Conservation (phyloP, 2,329 filamentous ascomycete species). For the Fusarium luffae region DNA sequence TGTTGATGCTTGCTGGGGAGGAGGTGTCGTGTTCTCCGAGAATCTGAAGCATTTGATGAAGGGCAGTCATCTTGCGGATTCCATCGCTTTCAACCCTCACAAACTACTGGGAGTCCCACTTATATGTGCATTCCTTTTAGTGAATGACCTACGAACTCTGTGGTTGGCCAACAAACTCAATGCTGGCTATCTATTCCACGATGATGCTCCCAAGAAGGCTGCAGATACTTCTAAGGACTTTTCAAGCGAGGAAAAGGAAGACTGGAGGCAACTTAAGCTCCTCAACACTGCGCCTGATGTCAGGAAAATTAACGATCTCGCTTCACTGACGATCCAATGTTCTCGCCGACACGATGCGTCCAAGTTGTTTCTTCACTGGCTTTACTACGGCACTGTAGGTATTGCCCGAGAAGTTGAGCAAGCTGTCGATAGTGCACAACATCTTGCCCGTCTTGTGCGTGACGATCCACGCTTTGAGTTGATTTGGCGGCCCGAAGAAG, state of each 20-base stretch:
- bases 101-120: not conserved
- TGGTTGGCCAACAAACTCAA: not conserved
- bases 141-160: not conserved
- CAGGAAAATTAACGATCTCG: not conserved
- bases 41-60: not conserved
- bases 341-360: not conserved
- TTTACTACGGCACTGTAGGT: not conserved
- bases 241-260: not conserved
- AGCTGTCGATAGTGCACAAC: not conserved
- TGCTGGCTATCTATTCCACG: not conserved
- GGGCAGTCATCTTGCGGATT: not conserved
- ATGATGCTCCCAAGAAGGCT: not conserved
- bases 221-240: fast-evolving
- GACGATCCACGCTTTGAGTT: not conserved
- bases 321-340: not conserved
- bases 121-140: not conserved
- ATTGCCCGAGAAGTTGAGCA: not conserved
- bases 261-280: not conserved
- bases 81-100: not conserved
- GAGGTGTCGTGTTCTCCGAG: not conserved
- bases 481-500: not conserved
- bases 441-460: not conserved
- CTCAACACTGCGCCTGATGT: not conserved
- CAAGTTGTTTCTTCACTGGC: not conserved
- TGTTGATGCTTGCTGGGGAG: constrained; percentile 2